Percentiles rank a stretch among this genome's conserved stretches.
Conservation (phyloP, 306 rosid genomes). For the Trifolium pratense region DNA sequence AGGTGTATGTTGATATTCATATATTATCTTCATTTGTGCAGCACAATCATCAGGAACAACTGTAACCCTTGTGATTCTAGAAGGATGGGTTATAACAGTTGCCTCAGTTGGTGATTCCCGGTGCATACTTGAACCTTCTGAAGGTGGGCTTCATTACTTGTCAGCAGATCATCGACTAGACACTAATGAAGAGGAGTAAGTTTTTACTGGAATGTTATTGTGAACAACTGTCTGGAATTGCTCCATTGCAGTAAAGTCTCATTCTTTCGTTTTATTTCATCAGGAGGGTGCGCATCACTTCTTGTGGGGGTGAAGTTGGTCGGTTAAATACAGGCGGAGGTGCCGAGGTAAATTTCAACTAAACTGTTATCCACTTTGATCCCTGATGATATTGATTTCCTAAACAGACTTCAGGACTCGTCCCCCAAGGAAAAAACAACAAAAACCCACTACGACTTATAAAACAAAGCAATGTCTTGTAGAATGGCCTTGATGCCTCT, state of each 20-base stretch:
- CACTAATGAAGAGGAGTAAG: slow-evolving; percentile 97
- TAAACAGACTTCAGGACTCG: not conserved
- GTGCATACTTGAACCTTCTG: slow-evolving; percentile 89
- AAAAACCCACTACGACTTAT: not conserved
- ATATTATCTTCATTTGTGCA: slow-evolving; percentile 43
- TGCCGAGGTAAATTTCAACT: slow-evolving; percentile 70
- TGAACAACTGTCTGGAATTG: slow-evolving; percentile 31
- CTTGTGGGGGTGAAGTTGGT: slow-evolving; percentile 98
- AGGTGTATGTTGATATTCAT: slow-evolving; percentile 31
- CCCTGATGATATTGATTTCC: not conserved
- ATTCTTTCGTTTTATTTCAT: slow-evolving; percentile 29
- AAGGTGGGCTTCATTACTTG: slow-evolving; percentile 82
- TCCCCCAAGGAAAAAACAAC: not conserved
- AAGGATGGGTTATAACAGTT: slow-evolving; percentile 96
- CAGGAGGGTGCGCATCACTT: slow-evolving; percentile 91
- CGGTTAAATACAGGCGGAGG: slow-evolving; percentile 99
- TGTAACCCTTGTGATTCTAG: slow-evolving; percentile 90
- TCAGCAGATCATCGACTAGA: slow-evolving; percentile 99
- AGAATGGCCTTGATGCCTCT: slow-evolving; percentile 6
- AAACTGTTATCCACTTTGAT: slow-evolving; percentile 15
- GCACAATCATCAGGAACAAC: slow-evolving; percentile 94
- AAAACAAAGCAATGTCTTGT: slow-evolving; percentile 48
- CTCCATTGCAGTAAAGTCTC: slow-evolving; percentile 46
- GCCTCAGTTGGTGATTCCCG: slow-evolving; percentile 99
- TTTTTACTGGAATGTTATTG: slow-evolving; percentile 31